Conservation (phyloP, 805 yeast species). For the Yarrowia sp. region DNA sequence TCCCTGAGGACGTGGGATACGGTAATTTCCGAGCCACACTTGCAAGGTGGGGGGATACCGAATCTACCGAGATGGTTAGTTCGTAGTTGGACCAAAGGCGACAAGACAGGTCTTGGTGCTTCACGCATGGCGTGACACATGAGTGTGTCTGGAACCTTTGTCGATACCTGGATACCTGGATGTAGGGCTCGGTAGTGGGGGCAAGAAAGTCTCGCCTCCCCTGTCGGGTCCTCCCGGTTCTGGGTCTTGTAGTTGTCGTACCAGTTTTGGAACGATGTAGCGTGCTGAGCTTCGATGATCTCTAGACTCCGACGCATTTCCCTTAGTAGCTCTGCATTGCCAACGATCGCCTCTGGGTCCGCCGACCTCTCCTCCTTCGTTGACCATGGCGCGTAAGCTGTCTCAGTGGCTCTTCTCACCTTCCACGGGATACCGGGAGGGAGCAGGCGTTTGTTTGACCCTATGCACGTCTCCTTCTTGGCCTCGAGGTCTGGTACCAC, state of each 20-base stretch:
- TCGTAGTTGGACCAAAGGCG: not conserved
- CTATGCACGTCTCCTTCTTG: too few relatives aligned
- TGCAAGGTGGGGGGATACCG: not conserved
- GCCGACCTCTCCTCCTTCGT: too few relatives aligned
- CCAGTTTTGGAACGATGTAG: too few relatives aligned
- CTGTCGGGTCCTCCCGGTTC: not conserved
- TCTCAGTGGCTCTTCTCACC: too few relatives aligned
- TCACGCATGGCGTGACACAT: not conserved
- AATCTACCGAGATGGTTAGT: not conserved
- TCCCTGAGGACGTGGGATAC: not conserved
- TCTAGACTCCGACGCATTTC: too few relatives aligned
- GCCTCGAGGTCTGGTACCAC: too few relatives aligned
- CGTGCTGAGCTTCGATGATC: too few relatives aligned
- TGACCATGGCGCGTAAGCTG: too few relatives aligned
- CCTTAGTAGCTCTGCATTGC: too few relatives aligned
- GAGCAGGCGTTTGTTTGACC: too few relatives aligned
- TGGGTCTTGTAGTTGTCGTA: not conserved
- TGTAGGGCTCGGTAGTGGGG: not conserved
- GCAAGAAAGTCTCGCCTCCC: not conserved
- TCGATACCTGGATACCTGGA: not conserved
- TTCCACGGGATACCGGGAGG: too few relatives aligned
- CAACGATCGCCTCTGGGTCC: too few relatives aligned
- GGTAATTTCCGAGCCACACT: not conserved
- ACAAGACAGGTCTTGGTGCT: not conserved
- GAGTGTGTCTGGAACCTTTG: not conserved